Evolutionary conservation across 495 filamentous ascomycete species (phyloP).

Genomic region (Bacidia gigantensis): DNA sequence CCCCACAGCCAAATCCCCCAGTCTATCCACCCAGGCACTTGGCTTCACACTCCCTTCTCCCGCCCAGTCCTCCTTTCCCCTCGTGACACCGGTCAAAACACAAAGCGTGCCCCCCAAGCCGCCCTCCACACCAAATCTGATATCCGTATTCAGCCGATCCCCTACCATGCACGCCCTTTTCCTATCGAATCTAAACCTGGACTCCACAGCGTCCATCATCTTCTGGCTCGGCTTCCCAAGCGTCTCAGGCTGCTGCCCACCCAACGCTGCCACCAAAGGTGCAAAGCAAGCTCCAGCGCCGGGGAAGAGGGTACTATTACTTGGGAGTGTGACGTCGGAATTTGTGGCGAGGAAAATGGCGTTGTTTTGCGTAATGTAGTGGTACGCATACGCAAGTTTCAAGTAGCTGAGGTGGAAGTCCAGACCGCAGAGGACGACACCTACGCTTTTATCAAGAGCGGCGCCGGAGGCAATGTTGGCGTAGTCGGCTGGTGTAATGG

Average conservation of each 20-base stretch:
- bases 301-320: constrained; percentile 67
- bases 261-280: constrained; percentile 63
- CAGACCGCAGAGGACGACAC: constrained; percentile 73
- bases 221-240: constrained; percentile 92
- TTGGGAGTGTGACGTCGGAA: constrained; percentile 73
- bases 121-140: constrained; percentile 86
- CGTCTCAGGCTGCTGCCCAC: constrained; percentile 51
- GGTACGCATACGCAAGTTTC: constrained; percentile 69
- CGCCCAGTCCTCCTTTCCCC: constrained; percentile 67
- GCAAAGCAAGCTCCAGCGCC: constrained; percentile 76
- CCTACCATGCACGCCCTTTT: constrained; percentile 88
- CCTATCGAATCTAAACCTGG: constrained; percentile 80
- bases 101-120: constrained; percentile 80
- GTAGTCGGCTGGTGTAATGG: constrained; percentile 70
- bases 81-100: constrained; percentile 81
- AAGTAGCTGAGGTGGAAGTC: constrained; percentile 93
- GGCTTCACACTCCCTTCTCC: constrained; percentile 51
- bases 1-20: constrained; percentile 52
- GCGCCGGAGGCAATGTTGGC: constrained; percentile 58
- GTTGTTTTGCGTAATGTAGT: constrained; percentile 63
- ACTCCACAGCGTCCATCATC: constrained; percentile 99
- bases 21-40: constrained; percentile 62
- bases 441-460: constrained; percentile 72
- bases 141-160: constrained; percentile 89
- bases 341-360: constrained; percentile 94